Evolutionary conservation across 2,329 filamentous ascomycete species (phyloP), one percentile per base, ranked within the genome.

Genomic region (Metarhizium rileyi): DNA sequence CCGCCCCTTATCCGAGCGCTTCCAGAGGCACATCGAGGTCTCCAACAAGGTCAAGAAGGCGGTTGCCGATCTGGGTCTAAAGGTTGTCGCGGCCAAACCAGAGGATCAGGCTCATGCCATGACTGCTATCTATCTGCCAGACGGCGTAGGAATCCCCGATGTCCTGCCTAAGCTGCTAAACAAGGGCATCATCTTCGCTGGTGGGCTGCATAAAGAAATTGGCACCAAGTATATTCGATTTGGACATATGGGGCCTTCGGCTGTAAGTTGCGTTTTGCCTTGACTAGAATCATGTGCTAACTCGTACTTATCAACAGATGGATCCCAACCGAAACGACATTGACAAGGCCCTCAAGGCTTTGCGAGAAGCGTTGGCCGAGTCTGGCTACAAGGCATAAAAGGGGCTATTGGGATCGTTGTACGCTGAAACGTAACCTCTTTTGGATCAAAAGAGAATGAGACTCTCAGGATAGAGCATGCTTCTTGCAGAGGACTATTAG

Each of bases 191-290:
- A 81, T 98, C 52, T 97, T 97, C 65, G 93, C 93, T 23, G 93
- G 90, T 52, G 93, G 93, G 53, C 78, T 98, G 60, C 93, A 98
- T 75, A 95, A 93, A 77, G 88, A 94, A 66, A 95, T 95, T 67
- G 90, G 87, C 3, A 74, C 86, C 54, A 93, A 87, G 73, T 98
- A 98, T 67, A 87, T 98, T 58, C 83, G 93, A 26, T 93, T 98
- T 62, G 93, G 93, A 41, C 93, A 97, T 68, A 98, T 98, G 93
- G 93, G 93, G 58, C 88, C 97, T 54, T 93, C 86, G 64, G 86
- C 90, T 58, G 81, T 83, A 70, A 71, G 80, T 75, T 25, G 12
- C n/a, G 4, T 22, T 42, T 25, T 18, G 3, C 22, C n/a, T 5
- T 14, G 38, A 3, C 22, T 42, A 16, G 16, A 25, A 12, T 14